Evolutionary conservation across 306 rosid genomes (phyloP).

Genomic region (Ammopiptanthus mongolicus): DNA sequence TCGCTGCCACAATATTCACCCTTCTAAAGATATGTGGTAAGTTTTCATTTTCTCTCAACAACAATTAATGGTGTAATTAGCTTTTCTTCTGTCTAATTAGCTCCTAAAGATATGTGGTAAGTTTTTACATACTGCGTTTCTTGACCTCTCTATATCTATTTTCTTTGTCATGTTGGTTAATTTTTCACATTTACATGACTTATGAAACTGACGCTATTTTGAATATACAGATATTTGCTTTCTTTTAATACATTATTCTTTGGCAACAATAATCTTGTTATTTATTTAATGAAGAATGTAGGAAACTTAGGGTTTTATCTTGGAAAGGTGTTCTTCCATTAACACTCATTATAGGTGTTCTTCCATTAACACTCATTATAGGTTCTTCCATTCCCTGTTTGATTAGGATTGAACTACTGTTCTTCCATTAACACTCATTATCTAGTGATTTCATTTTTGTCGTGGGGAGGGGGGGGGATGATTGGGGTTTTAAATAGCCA

Average conservation of each 20-base stretch:
- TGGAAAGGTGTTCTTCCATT: background rate
- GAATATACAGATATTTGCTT: background rate
- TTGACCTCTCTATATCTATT: background rate
- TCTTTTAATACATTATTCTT: background rate
- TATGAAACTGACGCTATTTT: background rate
- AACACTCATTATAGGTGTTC: background rate
- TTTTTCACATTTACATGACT: background rate
- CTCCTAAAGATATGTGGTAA: too few species aligned
- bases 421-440: too few species aligned
- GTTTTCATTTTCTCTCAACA: conserved; percentile 26
- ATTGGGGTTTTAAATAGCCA: background rate
- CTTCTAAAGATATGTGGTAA: conserved; percentile 87
- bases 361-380: background rate
- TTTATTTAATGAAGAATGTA: background rate
- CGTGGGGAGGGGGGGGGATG: background rate
- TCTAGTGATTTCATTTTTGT: background rate
- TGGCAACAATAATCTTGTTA: background rate
- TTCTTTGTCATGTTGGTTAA: background rate
- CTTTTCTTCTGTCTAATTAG: background rate
- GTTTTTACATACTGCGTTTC: too few species aligned
- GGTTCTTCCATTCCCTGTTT: background rate
- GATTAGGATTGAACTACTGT: background rate
- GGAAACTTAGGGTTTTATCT: background rate
- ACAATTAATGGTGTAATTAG: background rate
- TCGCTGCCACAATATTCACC: conserved; percentile 85